Percentiles rank a stretch among this genome's conserved stretches.
These are phyloP conservation scores for Medicago truncatula DNA, from an alignment of 306 rosid genomes.

Conservation along the genomic window MtrunA17r5.0-ANR NC_053049.1:3459501-3460000, in stretches of 20 bases:
- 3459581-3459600: conserved; percentile 12
- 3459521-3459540: conserved; percentile 90
- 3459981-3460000: no score
- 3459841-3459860: no score
- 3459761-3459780: no score
- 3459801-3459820: conserved; percentile 17
- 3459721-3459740: conserved; percentile 1
- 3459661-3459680: conserved; percentile 34
- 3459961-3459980: no score
- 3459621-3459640: conserved; percentile 58
- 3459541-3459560: conserved; percentile 75
- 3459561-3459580: conserved; percentile 51
- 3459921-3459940: no score
- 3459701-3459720: conserved; percentile 42
- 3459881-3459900: no score
- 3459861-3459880: no score
- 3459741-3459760: no score
- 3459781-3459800: neutral
- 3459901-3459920: no score
- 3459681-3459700: conserved; percentile 37
- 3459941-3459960: no score
- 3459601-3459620: conserved; percentile 42
- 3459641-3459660: conserved; percentile 28
- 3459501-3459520: conserved; percentile 95
- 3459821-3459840: neutral